These are phyloP conservation scores for Teratosphaeria epicoccoides DNA, from an alignment of 2,329 filamentous ascomycete species.

Conservation along the genomic window DNA sequence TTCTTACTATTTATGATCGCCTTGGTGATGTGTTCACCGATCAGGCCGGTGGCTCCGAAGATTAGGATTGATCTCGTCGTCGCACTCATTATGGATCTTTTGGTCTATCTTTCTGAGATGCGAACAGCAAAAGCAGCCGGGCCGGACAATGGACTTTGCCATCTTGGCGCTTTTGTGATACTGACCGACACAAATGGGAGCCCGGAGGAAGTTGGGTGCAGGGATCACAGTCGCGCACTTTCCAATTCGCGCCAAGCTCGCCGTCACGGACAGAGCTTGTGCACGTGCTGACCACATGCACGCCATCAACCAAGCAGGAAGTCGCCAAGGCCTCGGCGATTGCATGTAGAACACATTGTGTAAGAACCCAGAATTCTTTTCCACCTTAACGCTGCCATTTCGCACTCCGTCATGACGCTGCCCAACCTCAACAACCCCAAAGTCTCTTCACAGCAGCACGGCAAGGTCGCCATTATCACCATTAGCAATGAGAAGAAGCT, in stretches of 20 bases:
- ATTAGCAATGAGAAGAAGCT: constrained; percentile 79
- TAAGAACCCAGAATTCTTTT: too few relatives aligned
- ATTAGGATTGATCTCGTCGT: constrained; percentile 37
- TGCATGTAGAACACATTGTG: too few relatives aligned
- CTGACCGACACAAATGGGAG: neutral
- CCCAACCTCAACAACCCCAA: neutral
- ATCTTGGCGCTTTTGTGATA: neutral
- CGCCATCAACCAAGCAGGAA: too few relatives aligned
- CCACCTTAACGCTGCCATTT: too few relatives aligned
- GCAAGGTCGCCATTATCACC: constrained; percentile 70
- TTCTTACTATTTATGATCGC: constrained; percentile 39
- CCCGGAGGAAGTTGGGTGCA: too few relatives aligned
- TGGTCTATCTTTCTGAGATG: neutral
- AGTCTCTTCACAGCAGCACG: constrained; percentile 28
- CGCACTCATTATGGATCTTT: constrained; percentile 7
- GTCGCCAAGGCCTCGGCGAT: too few relatives aligned
- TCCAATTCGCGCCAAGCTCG: too few relatives aligned
- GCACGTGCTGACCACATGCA: too few relatives aligned
- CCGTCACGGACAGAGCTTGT: too few relatives aligned
- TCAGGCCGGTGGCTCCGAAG: constrained; percentile 44
- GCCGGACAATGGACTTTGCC: neutral
- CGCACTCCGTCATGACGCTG: neutral
- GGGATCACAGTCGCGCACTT: too few relatives aligned
- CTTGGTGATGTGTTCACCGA: constrained; percentile 41
- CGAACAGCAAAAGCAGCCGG: neutral